Evolutionary conservation across 2,329 filamentous ascomycete species (phyloP).

Genomic region (Penicillium expansum): DNA sequence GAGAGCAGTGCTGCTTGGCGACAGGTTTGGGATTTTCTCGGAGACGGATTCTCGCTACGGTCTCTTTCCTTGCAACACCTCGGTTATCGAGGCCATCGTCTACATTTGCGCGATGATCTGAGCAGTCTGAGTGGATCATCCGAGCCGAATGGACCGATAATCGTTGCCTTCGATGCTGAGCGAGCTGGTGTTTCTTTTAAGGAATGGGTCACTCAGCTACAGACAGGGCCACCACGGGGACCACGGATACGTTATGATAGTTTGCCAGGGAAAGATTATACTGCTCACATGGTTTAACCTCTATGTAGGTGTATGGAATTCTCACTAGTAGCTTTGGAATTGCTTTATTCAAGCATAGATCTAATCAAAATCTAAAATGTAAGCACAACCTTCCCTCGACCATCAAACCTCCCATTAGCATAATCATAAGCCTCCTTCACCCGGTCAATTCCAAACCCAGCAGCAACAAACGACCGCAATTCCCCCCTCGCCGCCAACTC

Average conservation of each 20-base stretch:
- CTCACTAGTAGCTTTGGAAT: not conserved
- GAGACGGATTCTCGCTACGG: not conserved
- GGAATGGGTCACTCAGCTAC: not conserved
- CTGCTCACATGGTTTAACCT: not conserved
- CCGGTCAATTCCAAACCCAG: constrained; percentile 15
- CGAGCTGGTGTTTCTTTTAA: not conserved
- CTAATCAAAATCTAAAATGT: constrained; percentile 5
- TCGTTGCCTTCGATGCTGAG: not conserved
- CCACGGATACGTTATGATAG: not conserved
- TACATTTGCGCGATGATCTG: not conserved
- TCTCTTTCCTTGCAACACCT: not conserved
- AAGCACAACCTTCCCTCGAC: constrained; percentile 27
- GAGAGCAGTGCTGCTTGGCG: not conserved
- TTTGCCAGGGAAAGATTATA: not conserved
- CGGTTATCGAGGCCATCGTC: not conserved
- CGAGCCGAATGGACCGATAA: not conserved
- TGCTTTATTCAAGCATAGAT: not conserved
- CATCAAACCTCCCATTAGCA: constrained; percentile 13
- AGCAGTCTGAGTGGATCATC: not conserved
- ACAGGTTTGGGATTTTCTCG: not conserved
- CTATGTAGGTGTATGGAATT: not conserved
- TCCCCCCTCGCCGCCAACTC: constrained; percentile 12
- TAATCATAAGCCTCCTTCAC: constrained; percentile 23
- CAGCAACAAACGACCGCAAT: constrained; percentile 22
- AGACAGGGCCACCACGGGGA: not conserved